Base-by-base conservation (phyloP, 257 asterid genomes). In the Primulina huaijiensis region DNA sequence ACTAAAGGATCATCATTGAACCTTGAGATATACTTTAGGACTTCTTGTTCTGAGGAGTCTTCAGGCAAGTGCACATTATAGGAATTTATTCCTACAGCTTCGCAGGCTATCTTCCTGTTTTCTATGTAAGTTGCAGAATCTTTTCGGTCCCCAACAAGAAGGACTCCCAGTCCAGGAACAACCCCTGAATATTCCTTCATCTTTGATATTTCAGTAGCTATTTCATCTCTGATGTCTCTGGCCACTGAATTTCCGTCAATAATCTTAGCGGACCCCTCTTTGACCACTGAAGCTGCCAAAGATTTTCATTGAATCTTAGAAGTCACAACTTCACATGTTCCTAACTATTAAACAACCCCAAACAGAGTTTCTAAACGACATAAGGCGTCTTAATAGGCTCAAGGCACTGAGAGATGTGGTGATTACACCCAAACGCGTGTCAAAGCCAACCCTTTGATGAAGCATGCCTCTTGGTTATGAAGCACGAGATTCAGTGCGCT, bases 61-160 rank as follows among this genome's bases (percentile, higher is more conserved):
- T 90, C 95, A 25, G 91, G 82, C 82, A 93, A 82, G 69, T 74
- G 71, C 67, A 85, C 97, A 76, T 90, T 96, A 78, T 74, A 86
- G 0, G 99, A 93, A 71, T 86, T 85, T 74, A 93, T 90, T 52
- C 96, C 94, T 10, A 76, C 96, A 30, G 88, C 66, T 33, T 86
- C 96, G 56, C 97, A 90, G 2, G 99, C 90, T 75, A 87, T 90
- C 78, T 90, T 90, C 79, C 90, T 93, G 82, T 85, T 93, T 74
- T 96, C 94, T 4, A 93, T 96, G 31, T 93, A 93, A 60, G 96
- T 86, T 43, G 96, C 95, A 40, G 99, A 90, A 74, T 93, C 99
- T 76, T 89, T 90, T 84, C 97, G 85, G 61, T 85, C 96, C 55
- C 99, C 96, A 64, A 89, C 96, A 67, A 93, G 86, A 72, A 93